Base-by-base conservation (phyloP, 139 green algal genomes). In the Tetratostichococcus sp. region DNA sequence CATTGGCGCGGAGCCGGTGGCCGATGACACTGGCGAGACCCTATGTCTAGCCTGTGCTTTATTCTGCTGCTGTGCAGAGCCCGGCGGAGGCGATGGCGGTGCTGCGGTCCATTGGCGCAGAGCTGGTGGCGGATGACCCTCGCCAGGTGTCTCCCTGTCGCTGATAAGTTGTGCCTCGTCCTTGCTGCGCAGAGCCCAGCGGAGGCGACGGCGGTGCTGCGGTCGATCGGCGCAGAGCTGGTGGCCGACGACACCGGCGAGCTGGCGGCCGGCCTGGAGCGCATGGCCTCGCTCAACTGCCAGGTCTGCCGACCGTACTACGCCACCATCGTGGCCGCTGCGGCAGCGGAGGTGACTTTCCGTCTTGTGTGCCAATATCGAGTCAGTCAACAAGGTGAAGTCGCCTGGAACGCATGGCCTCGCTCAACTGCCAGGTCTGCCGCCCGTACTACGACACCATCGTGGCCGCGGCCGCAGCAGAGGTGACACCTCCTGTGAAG, bases 71-170 rank as follows among this genome's bases (percentile, higher is more conserved):
- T n/a, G n/a, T 26, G 50, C 50, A 62, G 50, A 62, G 50, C 50
- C 50, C 50, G 14, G 50, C 50, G 69, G 35, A 73, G 26, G 35
- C 30, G 25, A 62, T 8, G 6, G 69, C 69, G 26, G 22, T 28
- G 26, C 69, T 73, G 69, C 35, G 69, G 22, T 62, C 35, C 35
- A 35, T 73, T 4, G 69, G 69, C 4, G 69, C 69, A 17, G 69
- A 73, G 35, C 69, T 73, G 22, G 30, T 73, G 16, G 32, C 31
- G 67, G 28, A 71, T 50, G n/a, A n/a, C n/a, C n/a, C n/a, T n/a
- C n/a, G n/a, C n/a, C n/a, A n/a, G n/a, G n/a, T n/a, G n/a, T n/a
- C n/a, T n/a, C n/a, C n/a, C n/a, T n/a, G n/a, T n/a, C n/a, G n/a
- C n/a, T n/a, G n/a, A n/a, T n/a, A n/a, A n/a, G n/a, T n/a, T n/a